A percentile compares a stretch with the other conserved stretches of the same genome.
Conservation (phyloP, 2,329 filamentous ascomycete genomes). For the Penicillium sp. region DNA sequence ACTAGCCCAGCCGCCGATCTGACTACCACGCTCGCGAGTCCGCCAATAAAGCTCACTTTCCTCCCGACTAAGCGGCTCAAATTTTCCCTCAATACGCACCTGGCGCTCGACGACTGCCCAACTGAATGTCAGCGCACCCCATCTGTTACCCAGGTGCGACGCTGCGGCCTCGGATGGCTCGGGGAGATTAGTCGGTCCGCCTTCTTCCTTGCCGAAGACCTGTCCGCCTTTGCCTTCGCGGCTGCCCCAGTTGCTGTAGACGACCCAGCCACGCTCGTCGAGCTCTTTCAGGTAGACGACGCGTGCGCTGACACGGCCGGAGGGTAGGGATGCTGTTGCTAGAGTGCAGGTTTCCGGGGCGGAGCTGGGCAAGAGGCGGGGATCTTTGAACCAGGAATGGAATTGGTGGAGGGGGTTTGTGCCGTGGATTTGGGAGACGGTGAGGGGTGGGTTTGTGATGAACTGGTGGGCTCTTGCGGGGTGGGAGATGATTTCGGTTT, state of each 20-base stretch:
- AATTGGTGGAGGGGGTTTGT: slow-evolving; percentile 76
- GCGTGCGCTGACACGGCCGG: slow-evolving; percentile 79
- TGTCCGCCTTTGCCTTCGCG: slow-evolving; percentile 52
- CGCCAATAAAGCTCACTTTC: slow-evolving; percentile 71
- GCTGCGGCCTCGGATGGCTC: slow-evolving; percentile 48
- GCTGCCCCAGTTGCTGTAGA: slow-evolving; percentile 90
- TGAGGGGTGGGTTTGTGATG: slow-evolving; percentile 43
- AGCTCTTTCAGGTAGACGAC: slow-evolving; percentile 96
- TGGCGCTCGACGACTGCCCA: slow-evolving; percentile 86
- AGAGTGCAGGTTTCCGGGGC: slow-evolving; percentile 89
- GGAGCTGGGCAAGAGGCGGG: slow-evolving; percentile 60
- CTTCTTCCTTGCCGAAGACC: slow-evolving; percentile 33
- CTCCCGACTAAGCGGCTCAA: slow-evolving; percentile 64
- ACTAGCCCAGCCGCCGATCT: slow-evolving; percentile 92
- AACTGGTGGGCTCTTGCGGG: slow-evolving; percentile 46
- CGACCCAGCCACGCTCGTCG: slow-evolving; percentile 76
- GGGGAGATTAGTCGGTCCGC: slow-evolving; percentile 57
- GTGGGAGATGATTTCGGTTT: slow-evolving; percentile 35
- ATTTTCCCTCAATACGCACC: slow-evolving; percentile 80
- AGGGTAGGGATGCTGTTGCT: slow-evolving; percentile 79
- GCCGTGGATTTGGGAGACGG: slow-evolving; percentile 41
- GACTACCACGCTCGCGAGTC: slow-evolving; percentile 71
- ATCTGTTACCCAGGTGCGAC: slow-evolving; percentile 58
- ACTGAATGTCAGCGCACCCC: slow-evolving; percentile 84
- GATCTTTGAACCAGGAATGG: slow-evolving; percentile 81